Conservation (phyloP, 768 basidiomycete species). For the Rickenella mellea region DNA sequence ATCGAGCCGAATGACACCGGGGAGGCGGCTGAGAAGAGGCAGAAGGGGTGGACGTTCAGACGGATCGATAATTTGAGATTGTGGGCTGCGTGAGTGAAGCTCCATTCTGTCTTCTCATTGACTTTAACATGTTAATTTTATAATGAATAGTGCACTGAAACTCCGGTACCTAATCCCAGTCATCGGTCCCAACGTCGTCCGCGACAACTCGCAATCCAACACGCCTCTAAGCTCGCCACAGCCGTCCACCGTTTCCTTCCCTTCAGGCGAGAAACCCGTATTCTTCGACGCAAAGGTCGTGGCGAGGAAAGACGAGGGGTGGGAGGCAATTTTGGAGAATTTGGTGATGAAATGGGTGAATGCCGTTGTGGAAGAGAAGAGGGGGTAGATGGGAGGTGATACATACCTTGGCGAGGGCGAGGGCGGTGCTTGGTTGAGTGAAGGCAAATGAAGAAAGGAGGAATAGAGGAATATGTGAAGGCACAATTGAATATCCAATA, state of each 20-base stretch:
- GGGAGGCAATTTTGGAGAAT: constrained; percentile 71
- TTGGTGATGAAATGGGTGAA: constrained; percentile 58
- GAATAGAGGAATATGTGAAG: too few relatives aligned
- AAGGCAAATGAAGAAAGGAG: too few relatives aligned
- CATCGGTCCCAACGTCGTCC: constrained; percentile 35
- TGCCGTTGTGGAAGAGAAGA: constrained; percentile 56
- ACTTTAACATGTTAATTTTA: too few relatives aligned
- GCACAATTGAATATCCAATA: too few relatives aligned
- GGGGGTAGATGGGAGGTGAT: too few relatives aligned
- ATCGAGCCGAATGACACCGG: constrained; percentile 23
- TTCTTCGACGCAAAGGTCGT: constrained; percentile 71
- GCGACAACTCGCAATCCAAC: constrained; percentile 15
- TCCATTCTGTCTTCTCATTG: background rate
- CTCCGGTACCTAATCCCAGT: constrained; percentile 74
- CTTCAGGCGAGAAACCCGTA: constrained; percentile 30
- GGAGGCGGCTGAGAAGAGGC: constrained; percentile 28
- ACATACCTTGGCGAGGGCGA: too few relatives aligned
- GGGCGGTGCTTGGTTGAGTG: too few relatives aligned
- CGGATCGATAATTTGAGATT: constrained; percentile 77
- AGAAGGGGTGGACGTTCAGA: constrained; percentile 75
- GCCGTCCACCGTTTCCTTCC: constrained; percentile 26
- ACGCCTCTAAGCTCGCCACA: constrained; percentile 17
- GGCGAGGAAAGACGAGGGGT: constrained; percentile 65
- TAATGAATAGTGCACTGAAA: constrained; percentile 65
- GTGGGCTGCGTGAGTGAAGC: constrained; percentile 66